phyloP scores from a whole-genome alignment of 768 basidiomycete genomes.

The Tylopilus intermedius region DNA sequence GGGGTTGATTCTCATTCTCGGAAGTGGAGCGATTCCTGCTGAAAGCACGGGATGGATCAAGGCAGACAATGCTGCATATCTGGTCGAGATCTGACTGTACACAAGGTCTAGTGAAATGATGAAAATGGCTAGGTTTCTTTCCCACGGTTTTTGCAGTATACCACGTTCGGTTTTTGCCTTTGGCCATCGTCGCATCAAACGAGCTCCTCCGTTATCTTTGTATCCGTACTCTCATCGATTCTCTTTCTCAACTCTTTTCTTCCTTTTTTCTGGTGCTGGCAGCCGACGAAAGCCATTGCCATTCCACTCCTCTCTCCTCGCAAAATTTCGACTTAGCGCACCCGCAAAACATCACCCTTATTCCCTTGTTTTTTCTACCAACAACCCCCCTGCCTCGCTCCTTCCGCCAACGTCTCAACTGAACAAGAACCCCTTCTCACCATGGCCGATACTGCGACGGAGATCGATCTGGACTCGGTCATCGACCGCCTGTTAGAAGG shows the following conservation, averaged over 20 bases:
- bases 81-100: too few species aligned
- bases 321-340: conserved; percentile 20
- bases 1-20: too few species aligned
- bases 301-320: conserved; percentile 3
- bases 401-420: conserved; percentile 13
- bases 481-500: conserved; percentile 98
- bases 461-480: conserved; percentile 99
- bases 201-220: conserved; percentile 31
- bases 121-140: conserved; percentile 5
- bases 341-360: conserved; percentile 20
- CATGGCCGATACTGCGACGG: conserved; percentile 80
- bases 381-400: conserved; percentile 14
- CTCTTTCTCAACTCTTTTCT: conserved; percentile 12
- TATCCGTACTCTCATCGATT: conserved; percentile 32
- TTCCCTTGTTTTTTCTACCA: conserved; percentile 26
- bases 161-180: conserved; percentile 32
- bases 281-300: conserved; percentile 18
- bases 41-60: too few species aligned
- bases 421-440: conserved; percentile 15
- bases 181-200: conserved; percentile 26
- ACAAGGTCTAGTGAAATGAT: too few species aligned
- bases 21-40: too few species aligned
- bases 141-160: conserved; percentile 28
- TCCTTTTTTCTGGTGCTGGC: conserved; percentile 21
- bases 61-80: too few species aligned